A percentile compares a stretch with the other conserved stretches of the same genome.
Evolutionary conservation across 768 basidiomycete genomes (phyloP).

Genomic region (Pisolithus microcarpus): DNA sequence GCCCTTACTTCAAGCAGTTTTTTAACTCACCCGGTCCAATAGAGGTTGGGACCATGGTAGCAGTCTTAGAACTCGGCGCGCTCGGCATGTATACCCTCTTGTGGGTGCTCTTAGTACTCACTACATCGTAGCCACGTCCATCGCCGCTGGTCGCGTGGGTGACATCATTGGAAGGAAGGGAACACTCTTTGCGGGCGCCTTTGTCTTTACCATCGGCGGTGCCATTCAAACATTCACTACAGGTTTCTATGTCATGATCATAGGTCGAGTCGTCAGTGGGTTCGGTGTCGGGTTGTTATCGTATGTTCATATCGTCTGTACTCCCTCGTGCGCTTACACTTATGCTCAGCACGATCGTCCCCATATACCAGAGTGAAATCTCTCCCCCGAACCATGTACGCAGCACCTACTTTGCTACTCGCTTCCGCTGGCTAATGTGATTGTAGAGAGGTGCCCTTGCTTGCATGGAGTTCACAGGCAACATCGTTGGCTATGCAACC

Average conservation of each 20-base stretch:
- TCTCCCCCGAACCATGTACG: conserved; percentile 84
- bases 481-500: conserved; percentile 83
- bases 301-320: conserved; percentile 36
- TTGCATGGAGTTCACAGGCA: conserved; percentile 93
- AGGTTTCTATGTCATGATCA: conserved; percentile 74
- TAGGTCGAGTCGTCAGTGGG: conserved; percentile 78
- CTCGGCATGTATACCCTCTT: conserved; percentile 50
- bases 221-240: conserved; percentile 76
- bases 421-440: not conserved
- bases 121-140: conserved; percentile 60
- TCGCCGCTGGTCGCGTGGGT: conserved; percentile 83
- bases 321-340: conserved; percentile 3
- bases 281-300: conserved; percentile 87
- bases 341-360: conserved; percentile 73
- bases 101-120: not conserved
- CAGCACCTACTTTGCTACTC: not conserved
- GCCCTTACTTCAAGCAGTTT: conserved; percentile 72
- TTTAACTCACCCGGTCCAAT: conserved; percentile 72
- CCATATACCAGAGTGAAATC: conserved; percentile 93
- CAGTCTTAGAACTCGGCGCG: conserved; percentile 89
- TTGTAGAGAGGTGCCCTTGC: conserved; percentile 79
- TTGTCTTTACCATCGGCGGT: conserved; percentile 82
- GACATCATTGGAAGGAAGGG: conserved; percentile 81
- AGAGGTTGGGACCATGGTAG: conserved; percentile 89
- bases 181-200: conserved; percentile 76